phyloP scores from a whole-genome alignment of 2,329 filamentous ascomycete genomes.

The Emergomyces orientalis region DNA sequence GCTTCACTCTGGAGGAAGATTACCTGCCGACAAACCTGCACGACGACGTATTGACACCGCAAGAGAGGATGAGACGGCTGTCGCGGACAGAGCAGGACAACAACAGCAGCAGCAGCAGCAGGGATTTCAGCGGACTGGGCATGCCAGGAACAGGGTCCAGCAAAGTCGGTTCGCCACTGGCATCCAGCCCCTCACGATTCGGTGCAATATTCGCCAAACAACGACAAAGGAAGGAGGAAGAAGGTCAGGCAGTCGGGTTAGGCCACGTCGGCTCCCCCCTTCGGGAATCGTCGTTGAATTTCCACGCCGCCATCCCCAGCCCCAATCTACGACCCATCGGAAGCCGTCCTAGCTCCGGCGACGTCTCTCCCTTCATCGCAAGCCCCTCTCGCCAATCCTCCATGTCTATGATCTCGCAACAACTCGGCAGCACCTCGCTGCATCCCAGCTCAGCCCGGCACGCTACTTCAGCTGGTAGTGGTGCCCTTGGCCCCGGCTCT shows the following conservation, averaged over 20 bases:
- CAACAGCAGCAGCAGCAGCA: constrained; percentile 33
- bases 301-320: constrained; percentile 32
- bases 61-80: constrained; percentile 51
- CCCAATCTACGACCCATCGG: constrained; percentile 44
- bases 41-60: constrained; percentile 54
- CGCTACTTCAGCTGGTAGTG: constrained; percentile 24
- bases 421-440: constrained; percentile 39
- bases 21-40: constrained; percentile 65
- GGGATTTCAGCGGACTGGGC: constrained; percentile 44
- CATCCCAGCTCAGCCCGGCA: constrained; percentile 34
- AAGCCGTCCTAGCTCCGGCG: constrained; percentile 39
- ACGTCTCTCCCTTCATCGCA: constrained; percentile 44
- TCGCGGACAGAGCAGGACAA: constrained; percentile 49
- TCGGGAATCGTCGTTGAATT: constrained; percentile 49
- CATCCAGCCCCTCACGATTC: constrained; percentile 54
- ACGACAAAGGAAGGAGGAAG: constrained; percentile 44
- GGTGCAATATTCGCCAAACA: constrained; percentile 49
- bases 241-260: constrained; percentile 41
- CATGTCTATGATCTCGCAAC: constrained; percentile 54
- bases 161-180: constrained; percentile 48
- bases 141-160: constrained; percentile 41
- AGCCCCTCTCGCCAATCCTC: constrained; percentile 49
- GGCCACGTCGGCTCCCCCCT: constrained; percentile 58
- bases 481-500: constrained; percentile 9
- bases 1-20: constrained; percentile 79